Base-by-base conservation (phyloP, 108 stramenopile species). In the Asterionellopsis glacialis region DNA sequence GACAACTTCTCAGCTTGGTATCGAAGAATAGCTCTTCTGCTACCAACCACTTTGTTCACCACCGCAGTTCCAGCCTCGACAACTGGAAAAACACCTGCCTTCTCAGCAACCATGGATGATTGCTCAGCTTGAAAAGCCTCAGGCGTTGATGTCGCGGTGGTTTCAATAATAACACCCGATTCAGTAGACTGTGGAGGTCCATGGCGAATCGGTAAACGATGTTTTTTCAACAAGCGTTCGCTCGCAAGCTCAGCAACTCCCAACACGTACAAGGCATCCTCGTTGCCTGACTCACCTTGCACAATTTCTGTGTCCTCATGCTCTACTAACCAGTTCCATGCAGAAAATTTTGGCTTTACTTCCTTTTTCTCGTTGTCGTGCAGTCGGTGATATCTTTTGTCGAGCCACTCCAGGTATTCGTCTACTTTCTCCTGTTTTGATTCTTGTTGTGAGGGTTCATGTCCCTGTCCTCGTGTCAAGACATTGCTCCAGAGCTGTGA, bases 331-430 rank as follows among this genome's bases (percentile, higher is more conserved):
- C 74, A 75, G 40, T 55, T 48, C 16, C 16, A 21, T 21, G 21
- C 47, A 48, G 47, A 48, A 48, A 48, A 48, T 21, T 48, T 48
- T 9, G 47, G 47, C 21, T 16, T 14, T 6, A 42, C n/a, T 56
- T 63, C 65, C 12, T 65, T 47, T 16, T 59, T 44, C 33, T 73
- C 68, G 16, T 45, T 48, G 9, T 33, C 33, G 21, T 74, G 73
- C 23, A 80, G 61, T 0, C 73, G 69, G 15, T 66, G 41, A 58
- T 80, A 80, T 38, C 79, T 26, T 19, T 61, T 45, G 57, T 80
- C 70, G 16, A 80, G 55, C 41, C 70, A 80, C 49, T 80, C 73
- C 16, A 80, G 62, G 41, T 80, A 80, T 12, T 69, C 63, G 57
- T 80, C 79, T 9, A 80, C 73, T 16, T 26, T 59, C 19, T 74